Evolutionary conservation across 768 basidiomycete species (phyloP).

Genomic region (Tulasnella sp.): DNA sequence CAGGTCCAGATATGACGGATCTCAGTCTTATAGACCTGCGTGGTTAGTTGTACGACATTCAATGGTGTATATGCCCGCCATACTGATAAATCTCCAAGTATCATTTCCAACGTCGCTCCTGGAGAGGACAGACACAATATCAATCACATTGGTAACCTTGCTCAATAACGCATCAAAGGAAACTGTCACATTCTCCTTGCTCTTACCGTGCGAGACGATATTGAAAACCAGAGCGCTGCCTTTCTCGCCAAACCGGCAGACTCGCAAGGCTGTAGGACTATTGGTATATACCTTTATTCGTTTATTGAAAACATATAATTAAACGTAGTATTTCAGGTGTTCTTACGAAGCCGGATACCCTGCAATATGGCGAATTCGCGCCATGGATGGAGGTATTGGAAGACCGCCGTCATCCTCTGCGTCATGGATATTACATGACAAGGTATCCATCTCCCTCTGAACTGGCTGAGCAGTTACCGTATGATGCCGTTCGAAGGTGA

Average conservation of each 20-base stretch:
- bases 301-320: background rate
- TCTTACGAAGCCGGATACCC: conserved; percentile 53
- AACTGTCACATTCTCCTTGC: conserved; percentile 53
- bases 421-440: conserved; percentile 53
- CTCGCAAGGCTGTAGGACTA: conserved; percentile 42
- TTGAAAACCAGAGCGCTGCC: conserved; percentile 49
- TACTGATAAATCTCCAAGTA: too few relatives aligned
- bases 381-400: conserved; percentile 40
- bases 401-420: conserved; percentile 32
- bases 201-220: conserved; percentile 39
- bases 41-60: conserved; percentile 18
- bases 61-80: conserved; percentile 16
- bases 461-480: conserved; percentile 30
- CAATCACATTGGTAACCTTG: conserved; percentile 36
- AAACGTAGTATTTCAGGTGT: conserved; percentile 33
- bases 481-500: conserved; percentile 25
- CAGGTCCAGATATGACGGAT: conserved; percentile 31
- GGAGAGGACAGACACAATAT: conserved; percentile 31
- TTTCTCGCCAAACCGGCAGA: conserved; percentile 41
- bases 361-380: conserved; percentile 33
- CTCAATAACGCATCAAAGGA: conserved; percentile 32
- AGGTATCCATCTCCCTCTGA: conserved; percentile 44
- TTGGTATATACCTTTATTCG: conserved; percentile 31
- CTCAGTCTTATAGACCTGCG: conserved; percentile 24
- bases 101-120: conserved; percentile 41